Base-by-base conservation (phyloP, 225 moss, liverwort and hornwort genomes). In the Takakia lepidozioides region DNA sequence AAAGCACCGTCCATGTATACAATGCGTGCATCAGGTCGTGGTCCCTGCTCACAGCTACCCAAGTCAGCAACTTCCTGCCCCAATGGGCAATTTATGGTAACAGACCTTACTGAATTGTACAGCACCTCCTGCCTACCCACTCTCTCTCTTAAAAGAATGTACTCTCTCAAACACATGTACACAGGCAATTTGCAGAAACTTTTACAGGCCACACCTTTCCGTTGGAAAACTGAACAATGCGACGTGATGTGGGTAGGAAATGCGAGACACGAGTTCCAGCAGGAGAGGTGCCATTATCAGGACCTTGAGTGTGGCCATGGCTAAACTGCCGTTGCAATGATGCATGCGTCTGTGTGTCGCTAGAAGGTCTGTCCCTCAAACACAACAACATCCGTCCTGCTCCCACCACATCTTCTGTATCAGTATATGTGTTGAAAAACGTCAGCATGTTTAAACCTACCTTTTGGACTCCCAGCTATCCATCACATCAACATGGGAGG, bases 1-100 rank as follows among this genome's bases (percentile, higher is more conserved):
- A 91, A 98, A 25, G 95, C 91, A 49, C 95, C 95, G 62, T 98
- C 95, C 60, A 98, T 98, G 46, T 98, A 98, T 20, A 98, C 62
- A 66, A 98, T 98, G 19, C 69, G 64, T 19, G 91, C 87, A 69
- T 91, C 69, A 23, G 80, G 82, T 46, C 70, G 69, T 34, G 95
- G 95, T 32, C 87, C 87, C 65, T 78, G 65, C 32, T 32, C 32
- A 6, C 11, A 6, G 32, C 32, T 11, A 32, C 11, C 8, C 32
- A 32, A 6, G 11, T 32, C 32, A 32, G 7, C 32, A 32, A 11
- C 32, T 7, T 32, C 11, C 32, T 32, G 11, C 11, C 32, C 32
- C 32, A 32, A 7, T 6, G 32, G n/a, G n/a, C n/a, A 32, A 7
- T 32, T 6, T 7, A 32, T 32, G 32, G 7, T 32, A 11, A 32